Base-by-base conservation (phyloP, 202 grass and related monocot species). In the Elaeis oleifera region DNA sequence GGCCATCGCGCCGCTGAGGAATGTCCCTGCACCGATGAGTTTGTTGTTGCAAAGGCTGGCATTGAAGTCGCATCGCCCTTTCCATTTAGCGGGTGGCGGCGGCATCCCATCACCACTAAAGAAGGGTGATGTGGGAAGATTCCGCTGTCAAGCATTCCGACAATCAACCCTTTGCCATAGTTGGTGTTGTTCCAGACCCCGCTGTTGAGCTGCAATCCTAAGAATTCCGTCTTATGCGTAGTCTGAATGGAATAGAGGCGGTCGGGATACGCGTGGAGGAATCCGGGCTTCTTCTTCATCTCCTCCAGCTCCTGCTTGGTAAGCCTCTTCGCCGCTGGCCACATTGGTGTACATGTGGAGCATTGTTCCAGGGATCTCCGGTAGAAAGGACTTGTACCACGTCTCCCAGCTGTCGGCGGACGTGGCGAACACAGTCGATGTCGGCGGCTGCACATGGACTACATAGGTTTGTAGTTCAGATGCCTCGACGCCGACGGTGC, bases 221-320 rank as follows among this genome's bases (percentile, higher is more conserved):
- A 71, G 70, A 95, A 95, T 29, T 20, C 57, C 55, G 83, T 80
- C 49, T 83, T 90, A 71, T 87, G 83, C 49, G 83, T 95, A 0
- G 90, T 95, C 39, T 73, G 66, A 11, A 90, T 56, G 61, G 25
- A 11, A 68, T 87, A 87, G 3, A 54, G 31, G 4, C 55, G 66
- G 69, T 82, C 71, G 0, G 83, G 73, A 5, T 61, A 19, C 6
- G 86, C 80, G 6, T 25, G 23, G 53, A 90, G 26, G 70, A 90
- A 95, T 5, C 83, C 86, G 0, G 71, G 69, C 57, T 79, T 66
- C 65, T 16, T 57, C 61, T 83, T 80, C 28, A 90, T 27, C 4
- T 8, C 66, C n/a, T 32, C 57, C 20, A 90, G 64, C 49, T 90
- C 90, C 17, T 15, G 19, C 61, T 58, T 17, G 16, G 86, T 82